phyloP scores from a whole-genome alignment of 1,284 basidiomycete species.

The Leccinum angustisporum region DNA sequence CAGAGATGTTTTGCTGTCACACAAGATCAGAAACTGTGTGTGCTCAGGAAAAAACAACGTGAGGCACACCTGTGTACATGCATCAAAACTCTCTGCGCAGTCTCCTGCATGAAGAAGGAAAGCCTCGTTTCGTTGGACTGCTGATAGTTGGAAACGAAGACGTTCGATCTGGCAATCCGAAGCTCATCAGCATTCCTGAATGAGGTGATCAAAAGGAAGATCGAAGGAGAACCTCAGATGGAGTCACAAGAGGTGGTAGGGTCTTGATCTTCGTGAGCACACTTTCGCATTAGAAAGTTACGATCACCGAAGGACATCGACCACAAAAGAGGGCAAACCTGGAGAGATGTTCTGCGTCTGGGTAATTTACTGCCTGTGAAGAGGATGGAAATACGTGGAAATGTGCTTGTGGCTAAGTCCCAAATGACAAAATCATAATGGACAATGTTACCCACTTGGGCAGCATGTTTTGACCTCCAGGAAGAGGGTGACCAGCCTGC shows the following conservation, averaged over 20 bases:
- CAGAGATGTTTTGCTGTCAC: slow-evolving; percentile 83
- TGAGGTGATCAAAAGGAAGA: background rate
- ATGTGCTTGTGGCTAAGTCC: background rate
- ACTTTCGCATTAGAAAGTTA: slow-evolving; percentile 37
- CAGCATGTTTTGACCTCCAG: slow-evolving; percentile 51
- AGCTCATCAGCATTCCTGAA: slow-evolving; percentile 8
- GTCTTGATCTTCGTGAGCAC: slow-evolving; percentile 74
- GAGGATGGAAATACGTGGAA: slow-evolving; percentile 8
- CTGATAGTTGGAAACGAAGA: slow-evolving; percentile 74
- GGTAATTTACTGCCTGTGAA: slow-evolving; percentile 36
- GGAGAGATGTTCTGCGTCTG: slow-evolving; percentile 35
- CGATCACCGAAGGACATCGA: background rate
- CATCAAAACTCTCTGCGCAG: slow-evolving; percentile 93
- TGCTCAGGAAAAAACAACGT: background rate
- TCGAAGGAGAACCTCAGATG: slow-evolving; percentile 68
- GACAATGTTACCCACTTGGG: slow-evolving; percentile 41
- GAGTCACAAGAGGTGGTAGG: slow-evolving; percentile 86
- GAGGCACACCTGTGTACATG: slow-evolving; percentile 72
- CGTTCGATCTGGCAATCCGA: slow-evolving; percentile 71
- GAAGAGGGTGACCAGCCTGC: slow-evolving; percentile 49
- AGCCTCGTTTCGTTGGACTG: slow-evolving; percentile 84
- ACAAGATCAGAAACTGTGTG: background rate
- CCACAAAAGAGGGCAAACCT: slow-evolving; percentile 25
- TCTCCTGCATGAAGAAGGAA: slow-evolving; percentile 97
- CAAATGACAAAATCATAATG: background rate